Conservation (phyloP, 805 yeast genomes). For the Cyberlindnera mycetangii region DNA sequence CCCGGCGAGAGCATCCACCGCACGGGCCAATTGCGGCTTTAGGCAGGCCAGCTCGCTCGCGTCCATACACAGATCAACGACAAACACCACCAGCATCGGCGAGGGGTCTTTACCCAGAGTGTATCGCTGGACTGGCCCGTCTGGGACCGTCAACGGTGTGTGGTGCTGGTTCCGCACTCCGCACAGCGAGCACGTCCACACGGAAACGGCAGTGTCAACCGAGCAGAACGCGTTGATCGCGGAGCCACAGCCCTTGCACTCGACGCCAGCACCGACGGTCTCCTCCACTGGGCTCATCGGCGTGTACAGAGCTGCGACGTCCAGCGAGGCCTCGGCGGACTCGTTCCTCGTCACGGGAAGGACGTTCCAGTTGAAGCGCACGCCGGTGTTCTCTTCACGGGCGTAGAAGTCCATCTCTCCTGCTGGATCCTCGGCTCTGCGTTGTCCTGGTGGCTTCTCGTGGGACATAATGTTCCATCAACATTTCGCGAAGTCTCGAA, state of each 20-base stretch:
- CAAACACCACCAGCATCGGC: constrained; percentile 80
- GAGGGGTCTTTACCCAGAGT: constrained; percentile 32
- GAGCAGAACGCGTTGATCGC: constrained; percentile 82
- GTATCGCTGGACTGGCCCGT: constrained; percentile 4
- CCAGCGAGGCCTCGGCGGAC: constrained; percentile 85
- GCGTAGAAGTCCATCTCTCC: constrained; percentile 30
- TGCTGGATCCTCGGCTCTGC: too few species aligned
- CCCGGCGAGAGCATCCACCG: constrained; percentile 64
- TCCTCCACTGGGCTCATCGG: constrained; percentile 47
- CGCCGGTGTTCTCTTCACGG: constrained; percentile 46
- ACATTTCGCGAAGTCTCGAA: too few species aligned
- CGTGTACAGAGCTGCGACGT: constrained; percentile 87
- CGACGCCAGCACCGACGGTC: constrained; percentile 31
- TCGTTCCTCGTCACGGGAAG: constrained; percentile 87
- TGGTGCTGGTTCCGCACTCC: constrained; percentile 18
- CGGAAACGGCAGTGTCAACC: constrained; percentile 65
- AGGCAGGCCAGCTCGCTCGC: constrained; percentile 74
- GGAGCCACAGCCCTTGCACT: constrained; percentile 74
- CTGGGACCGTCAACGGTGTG: not conserved
- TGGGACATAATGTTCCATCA: too few species aligned
- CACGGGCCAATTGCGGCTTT: constrained; percentile 66
- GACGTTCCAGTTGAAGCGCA: constrained; percentile 73
- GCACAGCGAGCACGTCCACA: constrained; percentile 87
- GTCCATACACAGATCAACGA: constrained; percentile 84
- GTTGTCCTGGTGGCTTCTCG: too few species aligned